phyloP scores from a whole-genome alignment of 1,284 basidiomycete species.

The Schizophyllum amplum region DNA sequence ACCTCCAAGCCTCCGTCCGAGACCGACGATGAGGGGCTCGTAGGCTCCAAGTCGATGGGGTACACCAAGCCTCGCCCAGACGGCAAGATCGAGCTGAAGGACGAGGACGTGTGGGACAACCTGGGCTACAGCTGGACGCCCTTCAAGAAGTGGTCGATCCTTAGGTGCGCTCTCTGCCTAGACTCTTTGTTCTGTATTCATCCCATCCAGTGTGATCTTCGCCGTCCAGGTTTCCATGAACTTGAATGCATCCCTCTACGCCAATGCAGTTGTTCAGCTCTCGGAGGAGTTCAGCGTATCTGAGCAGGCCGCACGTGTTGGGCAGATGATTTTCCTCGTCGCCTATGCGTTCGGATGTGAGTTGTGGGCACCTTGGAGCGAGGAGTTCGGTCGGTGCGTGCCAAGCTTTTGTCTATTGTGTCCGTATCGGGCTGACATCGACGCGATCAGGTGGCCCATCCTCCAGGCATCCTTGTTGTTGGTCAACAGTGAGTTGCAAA shows the following conservation, averaged over 20 bases:
- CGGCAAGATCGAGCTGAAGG: slow-evolving; percentile 11
- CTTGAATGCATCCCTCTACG: slow-evolving; percentile 14
- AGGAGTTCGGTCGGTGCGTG: slow-evolving; percentile 10
- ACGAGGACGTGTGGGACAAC: slow-evolving; percentile 11
- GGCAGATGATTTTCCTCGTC: slow-evolving; percentile 14
- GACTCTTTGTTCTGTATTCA: not conserved
- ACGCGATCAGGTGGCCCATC: slow-evolving; percentile 9
- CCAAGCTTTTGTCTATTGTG: not conserved
- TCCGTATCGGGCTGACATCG: not conserved
- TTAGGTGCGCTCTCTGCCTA: not conserved
- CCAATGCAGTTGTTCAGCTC: slow-evolving; percentile 10
- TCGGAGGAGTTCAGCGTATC: slow-evolving; percentile 11
- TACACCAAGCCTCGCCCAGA: slow-evolving; percentile 1
- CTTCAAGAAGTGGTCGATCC: slow-evolving; percentile 14
- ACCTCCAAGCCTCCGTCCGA: not conserved
- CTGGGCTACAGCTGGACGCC: slow-evolving; percentile 13
- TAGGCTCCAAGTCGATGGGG: not conserved
- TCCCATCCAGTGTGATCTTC: slow-evolving; percentile 10
- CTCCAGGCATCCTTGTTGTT: slow-evolving; percentile 12
- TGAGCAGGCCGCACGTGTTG: slow-evolving; percentile 10
- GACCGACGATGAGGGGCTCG: not conserved
- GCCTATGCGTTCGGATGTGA: slow-evolving; percentile 15
- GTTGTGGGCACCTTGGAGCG: slow-evolving; percentile 16
- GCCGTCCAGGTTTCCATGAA: slow-evolving; percentile 16
- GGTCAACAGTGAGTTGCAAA: slow-evolving; percentile 10